Conservation (phyloP, 495 filamentous ascomycete species). For the Hypoxylon crocopeplum region DNA sequence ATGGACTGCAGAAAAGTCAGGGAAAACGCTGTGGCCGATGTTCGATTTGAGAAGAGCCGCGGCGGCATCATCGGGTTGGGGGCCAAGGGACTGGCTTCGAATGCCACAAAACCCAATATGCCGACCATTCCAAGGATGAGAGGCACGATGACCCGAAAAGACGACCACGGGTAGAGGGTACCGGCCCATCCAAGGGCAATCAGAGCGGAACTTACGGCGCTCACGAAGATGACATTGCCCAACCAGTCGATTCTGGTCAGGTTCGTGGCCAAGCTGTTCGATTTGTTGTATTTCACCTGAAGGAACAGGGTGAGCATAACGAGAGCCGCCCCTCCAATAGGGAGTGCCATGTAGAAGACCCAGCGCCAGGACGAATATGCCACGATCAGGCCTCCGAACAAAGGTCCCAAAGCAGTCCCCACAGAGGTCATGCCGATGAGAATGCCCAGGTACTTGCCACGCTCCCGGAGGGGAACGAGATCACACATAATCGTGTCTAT, state of each 20-base stretch:
- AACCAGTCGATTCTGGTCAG: too few species aligned
- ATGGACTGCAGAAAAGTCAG: slow-evolving; percentile 6
- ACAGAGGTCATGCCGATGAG: slow-evolving; percentile 68
- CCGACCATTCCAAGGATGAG: too few species aligned
- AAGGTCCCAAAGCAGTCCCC: slow-evolving; percentile 69
- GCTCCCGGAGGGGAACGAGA: slow-evolving; percentile 68
- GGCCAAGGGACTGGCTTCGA: too few species aligned
- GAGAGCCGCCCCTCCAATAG: slow-evolving; percentile 32
- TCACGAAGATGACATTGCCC: too few species aligned
- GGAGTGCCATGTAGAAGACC: slow-evolving; percentile 47
- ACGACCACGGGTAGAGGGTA: too few species aligned
- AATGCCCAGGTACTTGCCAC: slow-evolving; percentile 59
- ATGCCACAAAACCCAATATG: too few species aligned
- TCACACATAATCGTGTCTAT: slow-evolving; percentile 79
- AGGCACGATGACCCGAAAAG: too few species aligned
- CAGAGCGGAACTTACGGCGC: too few species aligned
- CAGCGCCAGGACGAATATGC: slow-evolving; percentile 44
- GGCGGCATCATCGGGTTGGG: slow-evolving; percentile 36
- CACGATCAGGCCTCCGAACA: slow-evolving; percentile 75
- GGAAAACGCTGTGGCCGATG: slow-evolving; percentile 31
- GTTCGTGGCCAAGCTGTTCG: slow-evolving; percentile 17
- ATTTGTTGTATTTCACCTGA: slow-evolving; percentile 28
- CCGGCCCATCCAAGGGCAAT: too few species aligned
- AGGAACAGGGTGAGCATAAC: slow-evolving; percentile 35
- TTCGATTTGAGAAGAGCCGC: slow-evolving; percentile 36